Conservation (phyloP, 345 rosid species). For the Cardiospermum halicacabum region DNA sequence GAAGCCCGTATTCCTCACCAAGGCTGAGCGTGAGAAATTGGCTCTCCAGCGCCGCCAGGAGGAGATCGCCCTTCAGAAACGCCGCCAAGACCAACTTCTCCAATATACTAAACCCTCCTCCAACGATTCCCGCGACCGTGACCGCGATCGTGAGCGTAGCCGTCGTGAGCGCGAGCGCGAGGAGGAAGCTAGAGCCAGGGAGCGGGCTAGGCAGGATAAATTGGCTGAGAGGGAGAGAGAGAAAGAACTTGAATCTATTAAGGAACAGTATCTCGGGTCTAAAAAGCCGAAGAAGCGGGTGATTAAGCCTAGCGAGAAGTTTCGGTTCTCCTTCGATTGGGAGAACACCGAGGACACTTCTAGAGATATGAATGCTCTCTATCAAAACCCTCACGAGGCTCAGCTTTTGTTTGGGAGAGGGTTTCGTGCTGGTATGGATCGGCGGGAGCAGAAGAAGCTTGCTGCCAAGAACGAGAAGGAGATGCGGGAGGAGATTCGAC, state of each 20-base stretch:
- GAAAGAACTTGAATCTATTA: slow-evolving; percentile 78
- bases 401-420: slow-evolving; percentile 88
- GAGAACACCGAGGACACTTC: slow-evolving; percentile 92
- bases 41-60: slow-evolving; percentile 88
- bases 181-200: slow-evolving; percentile 57
- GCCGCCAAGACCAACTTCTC: slow-evolving; percentile 34
- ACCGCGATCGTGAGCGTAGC: slow-evolving; percentile 33
- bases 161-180: slow-evolving; percentile 69
- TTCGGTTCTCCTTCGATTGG: slow-evolving; percentile 95
- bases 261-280: slow-evolving; percentile 86
- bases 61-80: slow-evolving; percentile 38
- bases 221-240: slow-evolving; percentile 70
- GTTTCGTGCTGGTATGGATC: slow-evolving; percentile 91
- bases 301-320: slow-evolving; percentile 86
- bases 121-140: slow-evolving; percentile 29
- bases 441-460: slow-evolving; percentile 93
- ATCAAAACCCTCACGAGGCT: slow-evolving; percentile 96
- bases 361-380: slow-evolving; percentile 72
- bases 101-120: slow-evolving; percentile 11
- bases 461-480: slow-evolving; percentile 94
- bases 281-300: slow-evolving; percentile 96
- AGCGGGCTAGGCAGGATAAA: slow-evolving; percentile 67
- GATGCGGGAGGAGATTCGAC: slow-evolving; percentile 74
- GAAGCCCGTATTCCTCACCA: slow-evolving; percentile 58
- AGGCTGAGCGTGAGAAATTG: slow-evolving; percentile 58